Conservation (phyloP, 768 basidiomycete species). For the Suillus occidentalis region DNA sequence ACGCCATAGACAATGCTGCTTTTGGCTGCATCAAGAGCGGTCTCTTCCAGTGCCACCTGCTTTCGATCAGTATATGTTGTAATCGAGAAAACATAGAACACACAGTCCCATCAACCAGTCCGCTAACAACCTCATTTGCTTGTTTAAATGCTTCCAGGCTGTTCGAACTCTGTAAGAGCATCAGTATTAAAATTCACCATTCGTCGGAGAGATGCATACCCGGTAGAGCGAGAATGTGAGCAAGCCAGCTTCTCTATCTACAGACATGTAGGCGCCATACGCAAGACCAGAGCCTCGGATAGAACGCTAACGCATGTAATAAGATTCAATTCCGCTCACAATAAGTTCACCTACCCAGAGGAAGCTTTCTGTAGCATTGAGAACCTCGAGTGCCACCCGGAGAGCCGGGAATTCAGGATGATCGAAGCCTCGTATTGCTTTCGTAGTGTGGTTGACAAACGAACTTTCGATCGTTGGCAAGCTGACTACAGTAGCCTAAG, state of each 20-base stretch:
- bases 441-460: slow-evolving; percentile 75
- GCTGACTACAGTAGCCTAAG: slow-evolving; percentile 79
- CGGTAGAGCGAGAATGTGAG: slow-evolving; percentile 78
- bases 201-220: slow-evolving; percentile 40
- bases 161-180: slow-evolving; percentile 65
- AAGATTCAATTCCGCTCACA: slow-evolving; percentile 10
- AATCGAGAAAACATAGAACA: slow-evolving; percentile 21
- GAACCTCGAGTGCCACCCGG: slow-evolving; percentile 77
- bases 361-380: slow-evolving; percentile 93
- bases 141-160: slow-evolving; percentile 78
- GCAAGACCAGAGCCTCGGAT: slow-evolving; percentile 95
- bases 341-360: slow-evolving; percentile 66
- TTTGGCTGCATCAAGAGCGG: slow-evolving; percentile 86
- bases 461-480: slow-evolving; percentile 95
- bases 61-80: not conserved
- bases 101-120: slow-evolving; percentile 83
- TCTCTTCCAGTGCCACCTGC: slow-evolving; percentile 79
- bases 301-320: slow-evolving; percentile 54
- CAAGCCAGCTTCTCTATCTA: slow-evolving; percentile 78
- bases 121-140: slow-evolving; percentile 73
- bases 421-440: slow-evolving; percentile 75
- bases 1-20: slow-evolving; percentile 87
- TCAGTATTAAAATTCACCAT: slow-evolving; percentile 5
- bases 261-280: slow-evolving; percentile 78
- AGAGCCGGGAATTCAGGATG: slow-evolving; percentile 86